Conservation (phyloP, 2,329 filamentous ascomycete genomes). For the Alternaria incomplexa region DNA sequence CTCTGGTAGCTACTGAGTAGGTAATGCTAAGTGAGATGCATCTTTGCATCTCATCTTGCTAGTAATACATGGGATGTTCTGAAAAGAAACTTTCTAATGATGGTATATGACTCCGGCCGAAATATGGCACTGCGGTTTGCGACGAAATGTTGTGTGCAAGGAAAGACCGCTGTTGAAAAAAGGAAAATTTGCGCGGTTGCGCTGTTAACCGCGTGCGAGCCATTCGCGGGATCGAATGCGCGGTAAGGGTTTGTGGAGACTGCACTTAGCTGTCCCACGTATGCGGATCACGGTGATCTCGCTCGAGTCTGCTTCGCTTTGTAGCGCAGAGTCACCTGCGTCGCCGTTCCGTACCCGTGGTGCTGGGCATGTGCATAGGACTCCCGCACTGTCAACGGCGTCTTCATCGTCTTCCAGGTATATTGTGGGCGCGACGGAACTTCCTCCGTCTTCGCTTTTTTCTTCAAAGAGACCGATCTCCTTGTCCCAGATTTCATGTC, state of each 20-base stretch:
- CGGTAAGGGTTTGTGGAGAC: not conserved
- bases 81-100: not conserved
- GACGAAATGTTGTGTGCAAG: not conserved
- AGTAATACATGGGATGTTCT: not conserved
- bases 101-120: constrained; percentile 1
- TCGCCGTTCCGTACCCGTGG: not conserved
- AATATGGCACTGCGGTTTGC: not conserved
- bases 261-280: not conserved
- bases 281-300: not conserved
- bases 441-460: not conserved
- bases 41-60: not conserved
- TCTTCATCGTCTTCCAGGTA: not conserved
- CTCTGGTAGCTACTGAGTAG: not conserved
- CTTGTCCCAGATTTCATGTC: not conserved
- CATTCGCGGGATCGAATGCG: not conserved
- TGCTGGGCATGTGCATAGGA: not conserved
- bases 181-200: not conserved
- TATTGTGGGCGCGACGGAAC: not conserved
- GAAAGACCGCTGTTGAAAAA: not conserved
- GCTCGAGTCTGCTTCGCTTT: constrained; percentile 1
- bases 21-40: not conserved
- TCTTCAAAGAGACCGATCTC: not conserved
- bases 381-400: not conserved
- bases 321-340: not conserved
- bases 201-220: not conserved